Conservation (phyloP, 805 yeast species). For the Suhomyces kilbournensis region DNA sequence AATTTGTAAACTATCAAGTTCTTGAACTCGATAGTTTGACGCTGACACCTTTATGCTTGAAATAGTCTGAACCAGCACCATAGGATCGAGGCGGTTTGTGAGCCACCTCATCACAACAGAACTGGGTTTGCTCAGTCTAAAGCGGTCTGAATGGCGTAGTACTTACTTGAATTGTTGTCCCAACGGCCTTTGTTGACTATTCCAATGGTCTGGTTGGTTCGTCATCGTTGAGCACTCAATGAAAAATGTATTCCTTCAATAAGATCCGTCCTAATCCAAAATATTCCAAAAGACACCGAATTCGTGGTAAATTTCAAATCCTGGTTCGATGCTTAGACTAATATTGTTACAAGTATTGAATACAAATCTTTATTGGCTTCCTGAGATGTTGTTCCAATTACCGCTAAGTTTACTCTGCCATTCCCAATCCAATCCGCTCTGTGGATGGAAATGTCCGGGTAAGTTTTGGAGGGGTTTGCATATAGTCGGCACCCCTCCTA, state of each 20-base stretch:
- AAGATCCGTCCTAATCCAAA: not conserved
- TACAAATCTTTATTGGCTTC: not conserved
- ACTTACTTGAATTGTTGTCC: conserved; percentile 45
- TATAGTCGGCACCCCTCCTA: conserved; percentile 1
- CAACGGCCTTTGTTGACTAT: conserved; percentile 39
- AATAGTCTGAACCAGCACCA: not conserved
- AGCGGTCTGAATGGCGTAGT: not conserved
- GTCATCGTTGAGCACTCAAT: conserved; percentile 23
- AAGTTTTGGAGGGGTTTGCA: not conserved
- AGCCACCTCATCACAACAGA: not conserved
- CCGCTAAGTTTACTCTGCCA: not conserved
- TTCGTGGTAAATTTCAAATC: not conserved
- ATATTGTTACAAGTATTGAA: not conserved
- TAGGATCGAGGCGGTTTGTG: not conserved
- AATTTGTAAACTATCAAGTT: not conserved
- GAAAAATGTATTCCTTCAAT: not conserved
- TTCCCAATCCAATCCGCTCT: conserved; percentile 1
- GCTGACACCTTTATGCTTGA: not conserved
- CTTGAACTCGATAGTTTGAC: not conserved
- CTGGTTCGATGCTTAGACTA: not conserved
- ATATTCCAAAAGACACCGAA: not conserved
- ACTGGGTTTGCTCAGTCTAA: not conserved
- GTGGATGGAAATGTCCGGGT: conserved; percentile 5
- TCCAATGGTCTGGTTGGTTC: conserved; percentile 43
- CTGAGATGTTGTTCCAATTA: not conserved